phyloP scores from a whole-genome alignment of 352 stramenopile species.

The Phytophthora vignae region DNA sequence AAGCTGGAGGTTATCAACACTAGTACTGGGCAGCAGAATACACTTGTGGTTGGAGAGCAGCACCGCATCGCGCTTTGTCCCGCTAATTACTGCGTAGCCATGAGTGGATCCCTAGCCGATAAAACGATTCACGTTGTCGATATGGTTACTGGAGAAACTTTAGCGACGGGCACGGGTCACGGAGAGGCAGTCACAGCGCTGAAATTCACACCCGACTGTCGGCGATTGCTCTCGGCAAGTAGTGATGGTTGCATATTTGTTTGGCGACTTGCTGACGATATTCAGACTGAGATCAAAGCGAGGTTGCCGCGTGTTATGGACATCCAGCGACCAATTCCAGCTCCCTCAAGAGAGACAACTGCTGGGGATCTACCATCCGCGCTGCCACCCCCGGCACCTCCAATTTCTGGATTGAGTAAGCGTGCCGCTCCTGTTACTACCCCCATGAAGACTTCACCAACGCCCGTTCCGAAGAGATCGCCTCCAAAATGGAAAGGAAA shows the following conservation, averaged over 20 bases:
- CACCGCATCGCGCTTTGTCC: slow-evolving; percentile 75
- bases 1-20: slow-evolving; percentile 79
- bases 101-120: slow-evolving; percentile 84
- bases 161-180: slow-evolving; percentile 84
- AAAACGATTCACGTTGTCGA: slow-evolving; percentile 91
- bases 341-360: slow-evolving; percentile 28
- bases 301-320: slow-evolving; percentile 54
- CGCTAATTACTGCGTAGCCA: slow-evolving; percentile 73
- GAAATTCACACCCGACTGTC: slow-evolving; percentile 89
- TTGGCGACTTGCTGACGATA: slow-evolving; percentile 82
- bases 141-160: slow-evolving; percentile 74
- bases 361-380: slow-evolving; percentile 3
- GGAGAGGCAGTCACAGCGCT: slow-evolving; percentile 85
- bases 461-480: slow-evolving; percentile 24
- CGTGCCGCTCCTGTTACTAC: neutral
- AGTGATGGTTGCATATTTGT: slow-evolving; percentile 91
- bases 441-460: neutral
- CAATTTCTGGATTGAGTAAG: slow-evolving; percentile 16
- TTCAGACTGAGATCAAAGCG: slow-evolving; percentile 75
- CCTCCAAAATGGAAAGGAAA: slow-evolving; percentile 61
- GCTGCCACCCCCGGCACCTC: slow-evolving; percentile 45
- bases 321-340: slow-evolving; percentile 28
- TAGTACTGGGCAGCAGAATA: slow-evolving; percentile 66
- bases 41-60: slow-evolving; percentile 77
- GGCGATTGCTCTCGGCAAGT: slow-evolving; percentile 82